Percentiles rank a stretch among this genome's conserved stretches.
Evolutionary conservation across 2,329 filamentous ascomycete species (phyloP).

Genomic region (Raffaelea albimanens): DNA sequence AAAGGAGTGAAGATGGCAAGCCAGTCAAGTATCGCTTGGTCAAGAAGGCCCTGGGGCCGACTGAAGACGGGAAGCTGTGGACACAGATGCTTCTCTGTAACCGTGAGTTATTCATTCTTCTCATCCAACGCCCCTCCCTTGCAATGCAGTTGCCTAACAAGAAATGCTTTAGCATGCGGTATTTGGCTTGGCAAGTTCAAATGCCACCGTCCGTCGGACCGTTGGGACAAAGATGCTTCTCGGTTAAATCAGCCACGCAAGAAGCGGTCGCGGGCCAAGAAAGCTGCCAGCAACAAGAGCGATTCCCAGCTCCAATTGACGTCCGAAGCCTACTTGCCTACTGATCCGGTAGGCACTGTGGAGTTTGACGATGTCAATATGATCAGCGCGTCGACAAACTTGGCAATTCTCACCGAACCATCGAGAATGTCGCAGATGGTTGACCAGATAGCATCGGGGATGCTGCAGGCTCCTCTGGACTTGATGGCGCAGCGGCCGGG

Average conservation of each 20-base stretch:
- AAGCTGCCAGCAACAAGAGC: conserved; percentile 38
- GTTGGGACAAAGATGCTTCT: conserved; percentile 63
- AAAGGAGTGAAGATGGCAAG: conserved; percentile 52
- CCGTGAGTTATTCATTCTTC: conserved; percentile 52
- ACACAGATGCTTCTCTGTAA: conserved; percentile 77
- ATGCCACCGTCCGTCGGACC: conserved; percentile 69
- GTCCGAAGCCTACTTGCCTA: conserved; percentile 45
- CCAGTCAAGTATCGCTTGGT: conserved; percentile 62
- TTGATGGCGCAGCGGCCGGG: neutral
- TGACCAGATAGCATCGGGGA: neutral
- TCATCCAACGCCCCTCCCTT: conserved; percentile 10
- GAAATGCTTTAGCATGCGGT: conserved; percentile 56
- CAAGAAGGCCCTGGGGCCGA: conserved; percentile 59
- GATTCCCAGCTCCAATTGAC: conserved; percentile 34
- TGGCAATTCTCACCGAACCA: too few relatives aligned
- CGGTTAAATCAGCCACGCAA: conserved; percentile 41
- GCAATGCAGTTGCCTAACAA: conserved; percentile 14
- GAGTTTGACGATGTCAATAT: conserved; percentile 22
- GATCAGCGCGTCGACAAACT: neutral
- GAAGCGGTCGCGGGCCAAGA: conserved; percentile 40
- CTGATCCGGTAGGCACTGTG: conserved; percentile 40
- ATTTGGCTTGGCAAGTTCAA: conserved; percentile 90
- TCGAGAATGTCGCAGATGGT: too few relatives aligned
- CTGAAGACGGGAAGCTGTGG: conserved; percentile 59
- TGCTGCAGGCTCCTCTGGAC: neutral